Base-by-base conservation (phyloP, 148 eudicot genomes). In the Cornus suecica region DNA sequence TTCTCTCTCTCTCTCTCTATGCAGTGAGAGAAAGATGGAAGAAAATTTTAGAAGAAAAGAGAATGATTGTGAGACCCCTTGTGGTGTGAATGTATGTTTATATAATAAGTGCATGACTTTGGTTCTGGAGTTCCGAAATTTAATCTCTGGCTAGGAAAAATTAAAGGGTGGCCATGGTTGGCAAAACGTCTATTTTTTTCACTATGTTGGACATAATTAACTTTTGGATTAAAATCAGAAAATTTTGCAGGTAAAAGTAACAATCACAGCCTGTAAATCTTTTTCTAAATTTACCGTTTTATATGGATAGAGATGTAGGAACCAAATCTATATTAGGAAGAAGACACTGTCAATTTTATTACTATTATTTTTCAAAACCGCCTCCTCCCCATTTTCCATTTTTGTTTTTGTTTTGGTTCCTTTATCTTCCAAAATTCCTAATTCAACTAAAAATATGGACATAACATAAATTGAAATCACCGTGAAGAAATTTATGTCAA, bases 11-110 rank as follows among this genome's bases (percentile, higher is more conserved):
- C 42, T 71, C 45, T 71, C 65, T 71, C 11, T 22, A 30, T 23
- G 74, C 15, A 71, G 26, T 52, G 74, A 71, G 74, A 56, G 74
- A 71, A 56, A 70, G 73, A 54, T 27, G 32, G 14, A 48, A 1
- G 42, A 22, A 37, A 37, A 10, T 10, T 10, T 37, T 6, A 71
- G 74, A 56, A 54, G 58, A n/a, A 41, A 30, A 71, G 11, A 27
- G 23, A 48, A 48, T 48, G 54, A 15, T 27, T n/a, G 63, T 18
- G 42, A 25, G 71, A 22, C 2, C 14, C 14, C 2, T 48, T 11
- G 24, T 56, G 65, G 42, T 29, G 1, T 66, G 5, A 29, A 66
- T 66, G n/a, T 29, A 16, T 29, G 31, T 29, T 29, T 66, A 30
- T 30, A 20, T 30, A 29, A 37, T 37, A 37, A 6, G 23, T 32